Conservation (phyloP, 208 protist genomes). For the Entamoeba invadens region DNA sequence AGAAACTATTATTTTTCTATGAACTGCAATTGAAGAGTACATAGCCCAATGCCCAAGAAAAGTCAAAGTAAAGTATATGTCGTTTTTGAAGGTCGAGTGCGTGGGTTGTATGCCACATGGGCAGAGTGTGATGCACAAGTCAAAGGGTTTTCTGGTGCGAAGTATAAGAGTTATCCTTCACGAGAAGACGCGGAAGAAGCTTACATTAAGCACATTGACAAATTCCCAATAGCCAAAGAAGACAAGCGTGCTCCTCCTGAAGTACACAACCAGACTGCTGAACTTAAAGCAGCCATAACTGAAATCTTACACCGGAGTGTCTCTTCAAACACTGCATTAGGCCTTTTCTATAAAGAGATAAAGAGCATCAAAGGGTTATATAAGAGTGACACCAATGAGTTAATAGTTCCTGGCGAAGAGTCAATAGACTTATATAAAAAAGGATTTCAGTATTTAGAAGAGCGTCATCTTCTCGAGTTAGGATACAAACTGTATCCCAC, state of each 20-base stretch:
- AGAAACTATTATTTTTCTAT: too few species aligned
- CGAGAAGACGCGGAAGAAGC: neutral
- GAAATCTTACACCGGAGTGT: neutral
- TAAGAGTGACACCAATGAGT: neutral
- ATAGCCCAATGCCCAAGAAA: neutral
- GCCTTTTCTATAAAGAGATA: neutral
- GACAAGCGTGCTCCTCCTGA: neutral
- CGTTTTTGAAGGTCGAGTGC: neutral
- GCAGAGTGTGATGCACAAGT: neutral
- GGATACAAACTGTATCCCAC: neutral
- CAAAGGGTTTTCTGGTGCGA: neutral
- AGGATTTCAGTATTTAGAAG: neutral
- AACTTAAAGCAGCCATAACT: neutral
- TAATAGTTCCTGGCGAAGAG: neutral
- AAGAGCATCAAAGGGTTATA: neutral
- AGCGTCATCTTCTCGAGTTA: neutral
- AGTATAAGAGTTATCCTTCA: neutral
- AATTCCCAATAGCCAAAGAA: neutral
- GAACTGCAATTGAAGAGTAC: too few species aligned
- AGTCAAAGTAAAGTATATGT: neutral
- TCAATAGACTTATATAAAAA: neutral
- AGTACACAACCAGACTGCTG: neutral
- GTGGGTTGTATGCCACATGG: neutral
- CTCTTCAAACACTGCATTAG: neutral
- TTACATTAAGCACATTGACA: neutral